Evolutionary conservation across 331 rosid species (phyloP), one percentile per base, ranked within the genome.

Genomic region (Acacia pycnantha): DNA sequence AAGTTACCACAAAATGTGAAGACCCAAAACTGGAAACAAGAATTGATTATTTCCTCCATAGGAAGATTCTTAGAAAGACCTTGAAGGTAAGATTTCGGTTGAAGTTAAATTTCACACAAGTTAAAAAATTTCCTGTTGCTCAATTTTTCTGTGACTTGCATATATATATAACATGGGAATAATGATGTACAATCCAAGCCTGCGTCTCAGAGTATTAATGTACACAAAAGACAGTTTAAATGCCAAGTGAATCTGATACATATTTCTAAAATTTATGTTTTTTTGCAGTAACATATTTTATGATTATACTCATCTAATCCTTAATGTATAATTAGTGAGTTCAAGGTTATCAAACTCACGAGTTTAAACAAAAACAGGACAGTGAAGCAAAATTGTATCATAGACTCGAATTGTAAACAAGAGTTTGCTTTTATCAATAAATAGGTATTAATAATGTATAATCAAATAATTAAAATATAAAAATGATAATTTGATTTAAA

Each of bases 341-440:
- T 43, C 10, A 37, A 37, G 2, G 41, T 37, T 6, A 9, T 37
- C 9, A 37, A 37, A 37, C 9, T 37, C 41, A 37, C 0, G 2
- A 37, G 7, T 37, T 0, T 7, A 37, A 37, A 0, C 0, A 37
- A 37, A 37, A 37, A 6, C 2, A 0, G 0, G 9, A 37, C 2
- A 1, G 0, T 6, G 41, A 37, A 0, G 0, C 1, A 37, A 37
- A 37, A 37, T 37, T 1, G 41, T 37, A 6, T 37, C 41, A 37
- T 37, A 37, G 0, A 6, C 9, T 37, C 2, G 0, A 37, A 37
- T 37, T 9, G 9, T 6, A 6, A 37, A 37, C 0, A 37, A 37
- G 2, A 37, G 41, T 37, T 37, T 37, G 6, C 9, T 6, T 37
- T 37, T 37, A 37, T 37, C 41, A 37, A 37, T 37, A 37, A 37